phyloP scores from a whole-genome alignment of 108 stramenopile genomes.

The Cyclostephanos tholiformis region DNA sequence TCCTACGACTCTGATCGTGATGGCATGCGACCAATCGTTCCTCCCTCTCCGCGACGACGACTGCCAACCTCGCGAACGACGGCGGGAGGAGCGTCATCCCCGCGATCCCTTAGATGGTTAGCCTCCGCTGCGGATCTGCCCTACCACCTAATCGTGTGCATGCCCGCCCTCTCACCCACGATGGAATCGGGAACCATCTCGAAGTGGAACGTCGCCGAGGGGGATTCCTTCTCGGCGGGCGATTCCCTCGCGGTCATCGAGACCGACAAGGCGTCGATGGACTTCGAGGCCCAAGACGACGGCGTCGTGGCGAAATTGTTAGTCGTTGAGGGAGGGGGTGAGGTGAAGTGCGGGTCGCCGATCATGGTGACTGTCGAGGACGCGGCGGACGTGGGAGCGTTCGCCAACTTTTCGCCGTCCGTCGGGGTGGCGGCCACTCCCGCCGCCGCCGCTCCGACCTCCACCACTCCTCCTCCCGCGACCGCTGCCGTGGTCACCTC shows the following conservation, averaged over 20 bases:
- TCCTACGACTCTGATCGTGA: background rate
- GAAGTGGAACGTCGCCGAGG: constrained; percentile 88
- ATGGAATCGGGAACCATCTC: constrained; percentile 91
- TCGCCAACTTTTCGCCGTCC: constrained; percentile 64
- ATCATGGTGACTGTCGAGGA: constrained; percentile 95
- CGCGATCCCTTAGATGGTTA: constrained; percentile 33
- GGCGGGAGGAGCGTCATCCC: constrained; percentile 3
- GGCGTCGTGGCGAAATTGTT: constrained; percentile 94
- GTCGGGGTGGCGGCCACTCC: constrained; percentile 35
- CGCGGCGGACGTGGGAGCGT: constrained; percentile 76
- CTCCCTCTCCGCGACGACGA: background rate
- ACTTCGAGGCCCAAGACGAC: constrained; percentile 98
- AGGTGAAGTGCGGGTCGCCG: constrained; percentile 85
- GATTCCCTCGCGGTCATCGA: constrained; percentile 94
- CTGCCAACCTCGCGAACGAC: constrained; percentile 6
- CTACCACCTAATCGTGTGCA: constrained; percentile 87
- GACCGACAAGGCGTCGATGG: constrained; percentile 98
- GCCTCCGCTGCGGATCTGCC: constrained; percentile 54
- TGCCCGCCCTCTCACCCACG: constrained; percentile 96
- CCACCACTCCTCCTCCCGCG: constrained; percentile 24
- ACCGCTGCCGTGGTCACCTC: constrained; percentile 29
- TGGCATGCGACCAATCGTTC: background rate
- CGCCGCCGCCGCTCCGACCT: constrained; percentile 6
- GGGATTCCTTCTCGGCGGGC: constrained; percentile 89
- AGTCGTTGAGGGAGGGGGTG: constrained; percentile 68